Conservation (phyloP, 2,329 filamentous ascomycete species). For the Teratosphaeria nubilosa region DNA sequence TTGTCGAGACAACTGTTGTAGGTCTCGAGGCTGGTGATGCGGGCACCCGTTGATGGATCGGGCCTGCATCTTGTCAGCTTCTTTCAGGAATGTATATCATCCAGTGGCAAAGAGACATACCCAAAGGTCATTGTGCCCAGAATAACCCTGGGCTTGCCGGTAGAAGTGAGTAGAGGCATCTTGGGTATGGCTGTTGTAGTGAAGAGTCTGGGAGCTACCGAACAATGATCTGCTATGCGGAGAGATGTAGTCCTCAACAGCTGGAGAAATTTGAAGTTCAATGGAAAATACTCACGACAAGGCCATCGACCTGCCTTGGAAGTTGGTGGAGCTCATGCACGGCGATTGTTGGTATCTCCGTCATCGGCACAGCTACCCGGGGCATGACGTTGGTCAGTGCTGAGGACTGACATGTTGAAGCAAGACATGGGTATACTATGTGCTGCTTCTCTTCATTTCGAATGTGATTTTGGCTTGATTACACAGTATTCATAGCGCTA, state of each 20-base stretch:
- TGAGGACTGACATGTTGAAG: not conserved
- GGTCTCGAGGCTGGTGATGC: conserved; percentile 60
- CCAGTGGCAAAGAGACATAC: conserved; percentile 12
- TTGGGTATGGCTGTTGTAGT: conserved; percentile 9
- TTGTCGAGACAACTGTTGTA: conserved; percentile 64
- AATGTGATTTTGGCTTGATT: too few species aligned
- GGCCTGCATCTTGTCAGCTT: conserved; percentile 32
- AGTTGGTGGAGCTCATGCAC: not conserved
- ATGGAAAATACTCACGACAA: not conserved
- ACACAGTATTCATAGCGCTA: too few species aligned
- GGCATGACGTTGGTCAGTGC: not conserved
- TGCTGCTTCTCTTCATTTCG: not conserved
- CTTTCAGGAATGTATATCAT: not conserved
- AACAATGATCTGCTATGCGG: not conserved
- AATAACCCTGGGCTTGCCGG: conserved; percentile 50
- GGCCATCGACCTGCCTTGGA: not conserved
- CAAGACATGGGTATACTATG: not conserved
- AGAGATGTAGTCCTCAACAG: not conserved
- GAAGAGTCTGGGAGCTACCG: not conserved
- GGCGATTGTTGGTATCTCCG: not conserved
- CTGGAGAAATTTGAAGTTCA: not conserved
- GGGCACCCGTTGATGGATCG: conserved; percentile 51
- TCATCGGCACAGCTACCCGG: not conserved
- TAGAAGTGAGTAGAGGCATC: conserved; percentile 34
- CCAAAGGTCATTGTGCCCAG: conserved; percentile 60